Base-by-base conservation (phyloP, 306 rosid genomes). In the Rubus idaeus region DNA sequence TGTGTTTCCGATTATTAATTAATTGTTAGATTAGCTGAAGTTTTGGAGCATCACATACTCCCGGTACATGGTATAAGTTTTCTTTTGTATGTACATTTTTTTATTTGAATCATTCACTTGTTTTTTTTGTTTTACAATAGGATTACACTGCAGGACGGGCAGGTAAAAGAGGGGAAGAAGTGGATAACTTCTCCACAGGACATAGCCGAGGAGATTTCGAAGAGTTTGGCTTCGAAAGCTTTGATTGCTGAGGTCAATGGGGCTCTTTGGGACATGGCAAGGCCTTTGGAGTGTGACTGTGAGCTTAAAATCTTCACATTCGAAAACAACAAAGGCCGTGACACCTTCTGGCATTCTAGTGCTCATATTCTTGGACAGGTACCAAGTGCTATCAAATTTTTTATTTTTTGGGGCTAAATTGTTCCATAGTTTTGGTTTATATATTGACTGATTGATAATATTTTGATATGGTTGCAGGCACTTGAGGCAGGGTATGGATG, bases 331-430 rank as follows among this genome's bases (percentile, higher is more conserved):
- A 94, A 89, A 83, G 97, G 98, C 3, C 93, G 98, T 5, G 96
- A 94, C 70, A 94, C 97, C 41, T 91, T 94, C 83, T 94, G 98
- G 98, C 97, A 94, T 81, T 94, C 97, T 47, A 91, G 97, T 64
- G 97, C 98, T 45, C 98, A 94, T 81, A 94, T 94, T 89, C 96
- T 94, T 20, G 97, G 98, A 74, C 90, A 94, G 35, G 35, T 30
- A 30, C 35, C 35, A 30, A 30, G 35, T 30, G 35, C 35, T 30
- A 30, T 30, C 35, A 30, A 30, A 30, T 30, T 30, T 30, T 30
- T 30, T 30, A 30, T 30, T 30, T 30, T 30, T 30, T 30, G 35
- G 35, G 35, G 35, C 35, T 2, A 30, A 30, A 30, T 30, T 30
- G 35, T 30, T 30, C 1, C 35, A 30, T 30, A 30, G 35, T 30